phyloP scores from a whole-genome alignment of 257 asterid species.

The Mentha longifolia region DNA sequence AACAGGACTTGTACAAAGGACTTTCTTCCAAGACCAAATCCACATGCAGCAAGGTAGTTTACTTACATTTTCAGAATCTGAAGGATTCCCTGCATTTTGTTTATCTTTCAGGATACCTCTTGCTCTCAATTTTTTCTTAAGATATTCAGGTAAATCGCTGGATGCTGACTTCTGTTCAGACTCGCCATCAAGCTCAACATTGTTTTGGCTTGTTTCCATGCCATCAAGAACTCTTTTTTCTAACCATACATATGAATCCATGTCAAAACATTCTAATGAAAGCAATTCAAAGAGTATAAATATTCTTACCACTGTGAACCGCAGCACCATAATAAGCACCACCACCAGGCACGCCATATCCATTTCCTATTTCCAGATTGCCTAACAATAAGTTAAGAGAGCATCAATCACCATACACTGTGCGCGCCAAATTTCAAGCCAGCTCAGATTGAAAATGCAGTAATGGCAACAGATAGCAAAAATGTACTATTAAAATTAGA shows the following conservation, averaged over 20 bases:
- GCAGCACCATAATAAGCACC: constrained; percentile 79
- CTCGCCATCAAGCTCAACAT: constrained; percentile 48
- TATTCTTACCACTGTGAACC: constrained; percentile 51
- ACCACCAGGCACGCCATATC: constrained; percentile 99
- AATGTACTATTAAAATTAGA: too few relatives aligned
- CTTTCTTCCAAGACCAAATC: constrained; percentile 25
- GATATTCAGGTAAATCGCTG: constrained; percentile 84
- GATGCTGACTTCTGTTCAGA: constrained; percentile 47
- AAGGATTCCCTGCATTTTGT: constrained; percentile 38
- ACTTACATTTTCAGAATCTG: constrained; percentile 53
- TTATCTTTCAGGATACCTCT: constrained; percentile 86
- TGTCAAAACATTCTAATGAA: constrained; percentile 32
- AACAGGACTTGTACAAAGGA: constrained; percentile 18
- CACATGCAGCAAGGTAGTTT: constrained; percentile 11
- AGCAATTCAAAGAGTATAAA: constrained; percentile 23
- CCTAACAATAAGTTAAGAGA: constrained; percentile 44
- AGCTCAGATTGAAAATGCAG: background rate
- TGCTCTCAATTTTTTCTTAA: constrained; percentile 86
- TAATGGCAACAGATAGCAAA: too few relatives aligned
- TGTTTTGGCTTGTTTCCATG: constrained; percentile 41
- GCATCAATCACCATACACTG: constrained; percentile 21
- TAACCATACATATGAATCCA: constrained; percentile 28
- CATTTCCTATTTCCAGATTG: constrained; percentile 91
- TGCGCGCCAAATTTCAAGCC: constrained; percentile 15
- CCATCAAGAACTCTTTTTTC: constrained; percentile 47